phyloP scores from a whole-genome alignment of 176 grass and related monocot species.

The Dactylis glomerata region DNA sequence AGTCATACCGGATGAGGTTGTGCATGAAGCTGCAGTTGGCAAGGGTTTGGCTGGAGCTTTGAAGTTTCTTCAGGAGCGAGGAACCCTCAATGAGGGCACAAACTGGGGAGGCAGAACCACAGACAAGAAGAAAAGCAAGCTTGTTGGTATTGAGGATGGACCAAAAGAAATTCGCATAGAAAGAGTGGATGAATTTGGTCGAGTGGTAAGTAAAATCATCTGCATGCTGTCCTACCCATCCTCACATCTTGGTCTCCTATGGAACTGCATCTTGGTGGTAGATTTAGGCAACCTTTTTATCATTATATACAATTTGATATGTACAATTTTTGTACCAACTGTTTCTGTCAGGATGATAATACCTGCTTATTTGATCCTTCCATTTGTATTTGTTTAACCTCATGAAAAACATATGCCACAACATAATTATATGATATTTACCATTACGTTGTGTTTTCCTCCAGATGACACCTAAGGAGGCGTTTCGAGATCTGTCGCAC shows the following conservation, averaged over 20 bases:
- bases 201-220: slow-evolving; percentile 62
- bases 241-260: background rate
- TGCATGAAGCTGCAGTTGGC: slow-evolving; percentile 75
- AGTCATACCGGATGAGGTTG: slow-evolving; percentile 60
- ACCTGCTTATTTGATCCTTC: background rate
- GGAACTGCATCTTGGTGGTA: background rate
- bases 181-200: slow-evolving; percentile 84
- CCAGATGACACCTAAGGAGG: slow-evolving; percentile 91
- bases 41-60: slow-evolving; percentile 79
- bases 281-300: background rate
- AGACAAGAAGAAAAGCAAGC: slow-evolving; percentile 93
- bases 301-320: background rate
- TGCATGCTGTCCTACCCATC: background rate
- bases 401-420: background rate
- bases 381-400: background rate
- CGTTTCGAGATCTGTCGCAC: slow-evolving; percentile 79
- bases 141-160: slow-evolving; percentile 69
- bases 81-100: slow-evolving; percentile 82
- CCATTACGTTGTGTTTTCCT: background rate
- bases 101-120: slow-evolving; percentile 87
- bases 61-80: slow-evolving; percentile 71
- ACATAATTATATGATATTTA: slow-evolving; percentile 3
- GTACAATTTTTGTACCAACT: background rate
- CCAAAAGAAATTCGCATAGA: slow-evolving; percentile 85
- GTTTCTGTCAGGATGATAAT: background rate